Evolutionary conservation across 148 eudicot genomes (phyloP).

Genomic region (Rhododendron mucronatum): DNA sequence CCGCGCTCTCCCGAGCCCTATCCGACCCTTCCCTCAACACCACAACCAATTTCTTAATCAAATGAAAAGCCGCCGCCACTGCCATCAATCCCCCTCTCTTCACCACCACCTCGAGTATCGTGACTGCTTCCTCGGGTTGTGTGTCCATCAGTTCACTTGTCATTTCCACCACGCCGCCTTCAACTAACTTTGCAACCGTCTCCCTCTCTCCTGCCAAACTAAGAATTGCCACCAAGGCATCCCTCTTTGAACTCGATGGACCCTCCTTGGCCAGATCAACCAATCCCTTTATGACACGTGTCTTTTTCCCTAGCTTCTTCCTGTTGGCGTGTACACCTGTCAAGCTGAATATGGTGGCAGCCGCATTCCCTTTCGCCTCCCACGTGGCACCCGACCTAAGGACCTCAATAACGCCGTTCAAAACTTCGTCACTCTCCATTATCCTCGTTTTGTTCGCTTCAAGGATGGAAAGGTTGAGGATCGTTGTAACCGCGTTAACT

Average conservation of each 20-base stretch:
- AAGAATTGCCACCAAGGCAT: slow-evolving; percentile 78
- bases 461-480: slow-evolving; percentile 71
- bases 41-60: slow-evolving; percentile 40
- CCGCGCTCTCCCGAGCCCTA: slow-evolving; percentile 62
- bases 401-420: slow-evolving; percentile 69
- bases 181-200: slow-evolving; percentile 55
- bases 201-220: slow-evolving; percentile 80
- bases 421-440: slow-evolving; percentile 71
- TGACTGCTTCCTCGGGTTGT: slow-evolving; percentile 60
- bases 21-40: slow-evolving; percentile 60
- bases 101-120: slow-evolving; percentile 64
- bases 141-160: slow-evolving; percentile 37
- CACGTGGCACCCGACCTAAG: slow-evolving; percentile 70
- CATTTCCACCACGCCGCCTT: slow-evolving; percentile 58
- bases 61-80: slow-evolving; percentile 38
- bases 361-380: slow-evolving; percentile 97
- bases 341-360: slow-evolving; percentile 75
- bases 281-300: slow-evolving; percentile 69
- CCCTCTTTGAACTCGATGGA: slow-evolving; percentile 48
- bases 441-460: slow-evolving; percentile 67
- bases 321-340: slow-evolving; percentile 50
- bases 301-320: slow-evolving; percentile 57
- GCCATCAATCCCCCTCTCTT: slow-evolving; percentile 75
- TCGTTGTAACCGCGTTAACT: slow-evolving; percentile 71
- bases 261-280: slow-evolving; percentile 64